Conservation (phyloP, 2,329 filamentous ascomycete genomes). For the Alternaria sp. region DNA sequence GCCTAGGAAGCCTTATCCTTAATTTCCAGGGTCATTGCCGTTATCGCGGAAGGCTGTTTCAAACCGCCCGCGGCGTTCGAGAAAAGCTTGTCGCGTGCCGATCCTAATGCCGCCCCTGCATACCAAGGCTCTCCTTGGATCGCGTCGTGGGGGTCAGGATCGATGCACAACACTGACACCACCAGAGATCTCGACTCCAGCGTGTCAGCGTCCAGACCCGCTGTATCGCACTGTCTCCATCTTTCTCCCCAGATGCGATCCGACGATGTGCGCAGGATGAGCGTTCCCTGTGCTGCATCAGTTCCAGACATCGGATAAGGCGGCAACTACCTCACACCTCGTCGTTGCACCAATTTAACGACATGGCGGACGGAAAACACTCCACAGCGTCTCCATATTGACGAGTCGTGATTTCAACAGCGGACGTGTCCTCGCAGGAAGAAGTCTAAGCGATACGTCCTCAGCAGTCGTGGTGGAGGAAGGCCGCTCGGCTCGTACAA, state of each 20-base stretch:
- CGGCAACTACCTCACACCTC: background rate
- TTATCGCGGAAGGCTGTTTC: conserved; percentile 20
- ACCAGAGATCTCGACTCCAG: conserved; percentile 4
- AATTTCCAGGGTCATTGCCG: conserved; percentile 7
- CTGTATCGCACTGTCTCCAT: conserved; percentile 13
- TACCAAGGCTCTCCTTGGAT: conserved; percentile 8
- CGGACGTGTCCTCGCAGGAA: conserved; percentile 15
- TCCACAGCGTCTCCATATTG: conserved; percentile 4
- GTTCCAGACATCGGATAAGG: background rate
- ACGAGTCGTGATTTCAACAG: background rate
- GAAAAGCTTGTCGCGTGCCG: conserved; percentile 15
- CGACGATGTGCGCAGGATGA: conserved; percentile 1
- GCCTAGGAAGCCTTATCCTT: conserved; percentile 6
- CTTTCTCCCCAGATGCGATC: conserved; percentile 14
- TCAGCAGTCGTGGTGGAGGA: conserved; percentile 1
- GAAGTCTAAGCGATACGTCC: conserved; percentile 9
- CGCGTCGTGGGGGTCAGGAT: conserved; percentile 15
- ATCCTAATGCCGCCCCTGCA: conserved; percentile 23
- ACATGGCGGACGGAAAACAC: background rate
- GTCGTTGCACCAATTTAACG: background rate
- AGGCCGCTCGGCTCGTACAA: conserved; percentile 1
- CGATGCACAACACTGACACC: conserved; percentile 3
- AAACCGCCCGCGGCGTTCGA: conserved; percentile 6
- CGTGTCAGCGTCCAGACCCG: conserved; percentile 11
- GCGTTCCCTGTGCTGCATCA: conserved; percentile 1